These are phyloP conservation scores for Solanum hybrid DNA, from an alignment of 305 asterid genomes.

Conservation along the genomic window DNA sequence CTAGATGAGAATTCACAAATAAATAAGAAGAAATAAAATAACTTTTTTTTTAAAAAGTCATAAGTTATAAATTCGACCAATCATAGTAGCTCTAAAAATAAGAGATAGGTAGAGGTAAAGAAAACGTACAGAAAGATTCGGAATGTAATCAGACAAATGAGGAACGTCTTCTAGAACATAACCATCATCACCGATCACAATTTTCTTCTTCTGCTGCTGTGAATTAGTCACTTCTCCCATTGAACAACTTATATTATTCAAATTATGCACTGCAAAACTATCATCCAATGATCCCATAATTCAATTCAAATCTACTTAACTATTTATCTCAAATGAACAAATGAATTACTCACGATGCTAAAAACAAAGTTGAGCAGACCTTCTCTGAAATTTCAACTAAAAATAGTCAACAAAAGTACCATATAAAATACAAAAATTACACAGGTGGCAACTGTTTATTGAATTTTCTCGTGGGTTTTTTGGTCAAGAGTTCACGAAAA, in stretches of 20 bases:
- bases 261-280: background rate
- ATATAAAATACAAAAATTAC: background rate
- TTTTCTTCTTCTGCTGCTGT: conserved; percentile 39
- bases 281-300: background rate
- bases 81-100: background rate
- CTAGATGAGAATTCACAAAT: background rate
- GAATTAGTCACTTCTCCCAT: conserved; percentile 31
- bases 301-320: background rate
- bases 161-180: conserved; percentile 81
- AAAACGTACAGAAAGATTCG: conserved; percentile 45
- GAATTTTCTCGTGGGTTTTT: background rate
- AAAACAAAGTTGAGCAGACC: background rate
- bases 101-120: background rate
- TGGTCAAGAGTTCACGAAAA: background rate
- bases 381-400: background rate
- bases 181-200: conserved; percentile 46
- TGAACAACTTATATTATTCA: background rate
- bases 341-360: background rate
- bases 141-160: conserved; percentile 67
- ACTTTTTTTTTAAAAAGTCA: background rate
- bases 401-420: background rate
- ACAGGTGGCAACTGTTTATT: background rate
- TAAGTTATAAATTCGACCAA: background rate
- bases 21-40: background rate
- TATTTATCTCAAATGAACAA: background rate